These are phyloP conservation scores for Ganoderma resinaceum DNA, from an alignment of 1,284 basidiomycete species.

Conservation along the genomic window DNA sequence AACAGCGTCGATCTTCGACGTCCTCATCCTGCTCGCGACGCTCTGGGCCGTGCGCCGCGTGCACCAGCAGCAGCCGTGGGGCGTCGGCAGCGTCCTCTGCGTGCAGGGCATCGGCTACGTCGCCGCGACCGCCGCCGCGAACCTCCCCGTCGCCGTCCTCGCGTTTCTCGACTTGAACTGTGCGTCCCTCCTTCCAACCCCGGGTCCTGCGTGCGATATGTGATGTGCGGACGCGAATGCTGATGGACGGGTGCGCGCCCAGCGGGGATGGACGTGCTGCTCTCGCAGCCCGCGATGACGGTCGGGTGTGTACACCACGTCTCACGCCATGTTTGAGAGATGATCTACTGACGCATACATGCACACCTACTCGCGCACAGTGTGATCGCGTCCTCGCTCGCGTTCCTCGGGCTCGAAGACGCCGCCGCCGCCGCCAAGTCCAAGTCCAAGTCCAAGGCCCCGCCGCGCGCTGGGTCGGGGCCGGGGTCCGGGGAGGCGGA, in stretches of 20 bases:
- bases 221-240: too few relatives aligned
- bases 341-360: neutral
- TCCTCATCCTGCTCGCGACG: conserved; percentile 23
- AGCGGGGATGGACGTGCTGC: conserved; percentile 25
- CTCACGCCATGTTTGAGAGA: neutral
- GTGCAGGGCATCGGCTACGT: conserved; percentile 28
- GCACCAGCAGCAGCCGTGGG: conserved; percentile 14
- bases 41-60: conserved; percentile 22
- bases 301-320: conserved; percentile 9
- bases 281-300: conserved; percentile 23
- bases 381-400: conserved; percentile 22
- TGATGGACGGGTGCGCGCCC: neutral
- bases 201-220: too few relatives aligned
- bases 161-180: conserved; percentile 22
- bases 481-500: neutral
- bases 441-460: neutral
- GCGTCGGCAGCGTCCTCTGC: conserved; percentile 21
- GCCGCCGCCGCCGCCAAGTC: neutral
- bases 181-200: conserved; percentile 4
- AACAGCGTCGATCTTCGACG: conserved; percentile 22
- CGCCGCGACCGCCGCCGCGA: conserved; percentile 20
- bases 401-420: conserved; percentile 23
- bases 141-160: conserved; percentile 24
- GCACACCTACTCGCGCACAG: neutral
- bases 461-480: neutral